Percentiles rank a stretch among this genome's conserved stretches.
These are phyloP conservation scores for Suillus cothurnatus DNA, from an alignment of 768 basidiomycete genomes.

Conservation along the genomic window DNA sequence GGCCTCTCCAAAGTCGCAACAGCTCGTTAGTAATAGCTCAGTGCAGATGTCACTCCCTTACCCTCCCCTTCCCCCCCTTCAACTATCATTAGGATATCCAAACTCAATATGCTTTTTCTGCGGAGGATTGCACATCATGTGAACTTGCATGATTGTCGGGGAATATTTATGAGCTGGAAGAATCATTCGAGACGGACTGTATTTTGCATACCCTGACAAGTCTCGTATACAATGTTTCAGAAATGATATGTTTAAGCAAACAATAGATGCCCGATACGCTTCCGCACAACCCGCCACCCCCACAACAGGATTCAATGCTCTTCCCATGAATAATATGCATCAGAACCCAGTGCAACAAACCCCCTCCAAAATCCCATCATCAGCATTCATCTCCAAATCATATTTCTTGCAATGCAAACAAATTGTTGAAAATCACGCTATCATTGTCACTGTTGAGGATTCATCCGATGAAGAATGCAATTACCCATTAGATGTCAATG, in stretches of 20 bases:
- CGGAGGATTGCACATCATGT: not conserved
- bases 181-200: not conserved
- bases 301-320: not conserved
- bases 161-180: not conserved
- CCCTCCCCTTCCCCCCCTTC: not conserved
- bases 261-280: not conserved
- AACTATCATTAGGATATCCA: too few relatives aligned
- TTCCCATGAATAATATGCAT: not conserved
- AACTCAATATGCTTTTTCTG: not conserved
- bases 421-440: not conserved
- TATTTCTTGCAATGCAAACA: not conserved
- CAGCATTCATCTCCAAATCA: not conserved
- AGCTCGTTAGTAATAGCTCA: too few relatives aligned
- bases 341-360: rapidly evolving
- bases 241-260: not conserved
- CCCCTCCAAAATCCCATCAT: not conserved
- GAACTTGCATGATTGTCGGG: not conserved
- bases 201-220: not conserved
- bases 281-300: rapidly evolving
- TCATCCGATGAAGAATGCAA: too few relatives aligned
- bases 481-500: too few relatives aligned
- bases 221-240: not conserved
- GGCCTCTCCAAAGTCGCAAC: too few relatives aligned
- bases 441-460: not conserved
- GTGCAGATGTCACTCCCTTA: rapidly evolving